Evolutionary conservation across 176 grass and related monocot species (phyloP), one percentile per base, ranked within the genome.

Genomic region (Zea luxurians): DNA sequence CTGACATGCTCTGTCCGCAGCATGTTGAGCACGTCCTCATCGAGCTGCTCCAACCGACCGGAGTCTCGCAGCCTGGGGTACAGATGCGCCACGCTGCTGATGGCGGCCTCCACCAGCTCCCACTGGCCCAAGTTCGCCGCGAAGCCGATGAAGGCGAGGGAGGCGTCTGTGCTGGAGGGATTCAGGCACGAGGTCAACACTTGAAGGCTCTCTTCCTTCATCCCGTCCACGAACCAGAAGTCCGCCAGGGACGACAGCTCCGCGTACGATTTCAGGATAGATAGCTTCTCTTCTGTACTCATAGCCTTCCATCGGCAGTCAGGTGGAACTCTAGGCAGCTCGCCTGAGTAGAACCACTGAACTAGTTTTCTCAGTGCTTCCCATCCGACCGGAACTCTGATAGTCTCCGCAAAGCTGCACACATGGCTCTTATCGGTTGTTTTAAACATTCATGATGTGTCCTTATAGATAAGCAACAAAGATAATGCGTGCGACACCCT

Each of bases 161-260:
- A 78, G 3, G 78, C 74, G 34, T 8, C 67, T 21, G 48, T 65
- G 80, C 49, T 73, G 8, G 85, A 83, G 8, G 85, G 81, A 4
- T n/a, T 78, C 68, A 97, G 66, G 73, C 83, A 86, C 49, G 73
- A 27, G 38, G 80, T 40, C 18, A 83, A 75, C 5, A 13, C 83
- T 37, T 58, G 38, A 4, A 86, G 84, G 61, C 83, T 80, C 66
- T 88, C 82, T 62, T 90, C 95, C 76, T 83, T 87, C 13, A 97
- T 50, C 5, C 84, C 91, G 11, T 97, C 87, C 46, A 89, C 75
- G 58, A 88, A 85, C 95, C 95, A 94, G 83, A 88, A 94, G 49
- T 94, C 89, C 7, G 91, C 66, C 36, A 97, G 74, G 3, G 95
- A 97, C 27, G 84, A 90, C 49, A 97, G 67, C 59, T 94, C 95